Conservation (phyloP, 768 basidiomycete genomes). For the Suillus sp. region DNA sequence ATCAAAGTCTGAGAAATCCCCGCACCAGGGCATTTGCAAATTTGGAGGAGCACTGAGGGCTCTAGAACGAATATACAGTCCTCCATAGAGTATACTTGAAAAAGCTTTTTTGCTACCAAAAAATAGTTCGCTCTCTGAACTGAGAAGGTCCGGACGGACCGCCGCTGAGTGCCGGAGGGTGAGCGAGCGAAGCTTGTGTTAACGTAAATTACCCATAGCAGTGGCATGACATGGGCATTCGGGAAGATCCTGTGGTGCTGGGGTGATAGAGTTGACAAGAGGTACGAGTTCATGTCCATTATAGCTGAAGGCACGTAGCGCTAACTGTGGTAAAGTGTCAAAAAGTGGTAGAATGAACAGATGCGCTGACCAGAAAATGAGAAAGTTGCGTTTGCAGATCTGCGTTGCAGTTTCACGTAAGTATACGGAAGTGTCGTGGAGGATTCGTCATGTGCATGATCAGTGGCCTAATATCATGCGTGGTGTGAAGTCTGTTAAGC, state of each 20-base stretch:
- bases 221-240: neutral
- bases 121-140: neutral
- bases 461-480: neutral
- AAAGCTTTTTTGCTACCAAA: neutral
- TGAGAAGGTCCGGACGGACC: neutral
- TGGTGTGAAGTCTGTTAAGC: neutral
- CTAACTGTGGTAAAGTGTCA: neutral
- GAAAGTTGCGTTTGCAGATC: neutral
- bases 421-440: neutral
- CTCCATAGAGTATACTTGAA: neutral
- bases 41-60: neutral
- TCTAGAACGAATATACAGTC: neutral
- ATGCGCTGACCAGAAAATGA: neutral
- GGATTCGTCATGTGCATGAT: neutral
- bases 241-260: neutral
- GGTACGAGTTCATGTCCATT: neutral
- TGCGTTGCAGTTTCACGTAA: neutral
- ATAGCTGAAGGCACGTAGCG: neutral
- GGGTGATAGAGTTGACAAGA: neutral
- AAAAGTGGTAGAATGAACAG: neutral
- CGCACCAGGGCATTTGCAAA: neutral
- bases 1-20: neutral
- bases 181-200: neutral
- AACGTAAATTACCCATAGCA: neutral
- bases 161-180: neutral